Evolutionary conservation across 306 rosid species (phyloP).

Genomic region (Urtica urens): DNA sequence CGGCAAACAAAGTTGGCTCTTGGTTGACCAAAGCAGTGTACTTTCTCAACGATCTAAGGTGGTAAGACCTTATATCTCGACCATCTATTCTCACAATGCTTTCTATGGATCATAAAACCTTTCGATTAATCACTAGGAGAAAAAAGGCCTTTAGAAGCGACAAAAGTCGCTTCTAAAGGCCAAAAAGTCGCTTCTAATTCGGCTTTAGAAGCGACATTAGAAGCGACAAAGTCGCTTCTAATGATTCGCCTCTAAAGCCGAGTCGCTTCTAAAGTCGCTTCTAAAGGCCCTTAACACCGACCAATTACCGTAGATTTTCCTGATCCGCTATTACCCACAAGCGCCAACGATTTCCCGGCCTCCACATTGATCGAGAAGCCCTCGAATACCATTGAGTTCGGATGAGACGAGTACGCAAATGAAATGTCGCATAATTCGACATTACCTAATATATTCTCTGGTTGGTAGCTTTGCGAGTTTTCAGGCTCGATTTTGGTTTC

Average conservation of each 20-base stretch:
- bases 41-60: slow-evolving; percentile 32
- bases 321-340: slow-evolving; percentile 41
- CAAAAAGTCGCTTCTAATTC: too few species aligned
- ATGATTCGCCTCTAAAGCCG: too few species aligned
- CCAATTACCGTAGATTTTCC: slow-evolving; percentile 48
- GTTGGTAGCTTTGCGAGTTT: slow-evolving; percentile 5
- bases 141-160: too few species aligned
- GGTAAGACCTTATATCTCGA: slow-evolving; percentile 19
- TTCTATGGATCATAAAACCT: slow-evolving; percentile 44
- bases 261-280: too few species aligned
- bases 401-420: slow-evolving; percentile 38
- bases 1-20: slow-evolving; percentile 16
- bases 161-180: too few species aligned
- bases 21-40: slow-evolving; percentile 38
- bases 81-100: slow-evolving; percentile 28
- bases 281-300: too few species aligned
- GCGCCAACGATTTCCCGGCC: slow-evolving; percentile 34
- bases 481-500: slow-evolving; percentile 20
- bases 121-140: slow-evolving; percentile 32
- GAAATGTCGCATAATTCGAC: slow-evolving; percentile 23
- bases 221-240: too few species aligned
- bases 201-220: too few species aligned
- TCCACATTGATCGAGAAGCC: slow-evolving; percentile 24
- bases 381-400: slow-evolving; percentile 25
- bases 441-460: slow-evolving; percentile 15